Percentiles rank a stretch among this genome's conserved stretches.
Evolutionary conservation across 23 red algal genomes (phyloP).

Genomic region (Rhodosorus marinus): DNA sequence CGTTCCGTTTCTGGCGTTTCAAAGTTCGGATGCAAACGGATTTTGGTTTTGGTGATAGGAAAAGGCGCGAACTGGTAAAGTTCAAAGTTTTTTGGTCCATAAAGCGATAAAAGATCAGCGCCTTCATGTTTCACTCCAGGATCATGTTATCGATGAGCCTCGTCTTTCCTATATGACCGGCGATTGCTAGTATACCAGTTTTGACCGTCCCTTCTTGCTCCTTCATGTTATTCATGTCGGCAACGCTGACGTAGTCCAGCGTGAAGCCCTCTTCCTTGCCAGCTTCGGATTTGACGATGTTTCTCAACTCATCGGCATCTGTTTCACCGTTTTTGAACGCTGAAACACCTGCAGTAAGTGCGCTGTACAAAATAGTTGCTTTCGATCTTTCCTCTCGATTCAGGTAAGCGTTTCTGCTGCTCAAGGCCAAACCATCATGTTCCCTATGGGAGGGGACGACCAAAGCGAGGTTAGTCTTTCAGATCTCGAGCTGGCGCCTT

Average conservation of each 20-base stretch:
- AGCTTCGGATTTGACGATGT: background rate
- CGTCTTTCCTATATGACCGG: slow-evolving; percentile 46
- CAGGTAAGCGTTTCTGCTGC: slow-evolving; percentile 60
- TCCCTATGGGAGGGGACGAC: too few species aligned
- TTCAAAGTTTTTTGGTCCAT: too few species aligned
- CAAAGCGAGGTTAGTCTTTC: background rate
- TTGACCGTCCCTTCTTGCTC: background rate
- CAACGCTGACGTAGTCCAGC: slow-evolving; percentile 21
- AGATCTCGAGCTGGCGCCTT: too few species aligned
- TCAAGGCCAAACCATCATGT: slow-evolving; percentile 78
- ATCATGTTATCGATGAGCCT: slow-evolving; percentile 93
- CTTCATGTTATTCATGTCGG: slow-evolving; percentile 13
- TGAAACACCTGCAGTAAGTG: slow-evolving; percentile 1
- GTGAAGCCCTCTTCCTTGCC: slow-evolving; percentile 10
- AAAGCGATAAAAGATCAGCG: too few species aligned
- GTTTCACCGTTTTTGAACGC: slow-evolving; percentile 1
- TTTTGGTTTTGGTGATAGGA: too few species aligned
- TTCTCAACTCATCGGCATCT: background rate
- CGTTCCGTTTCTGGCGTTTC: too few species aligned
- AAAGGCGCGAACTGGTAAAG: too few species aligned
- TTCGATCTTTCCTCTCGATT: slow-evolving; percentile 15
- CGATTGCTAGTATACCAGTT: slow-evolving; percentile 17
- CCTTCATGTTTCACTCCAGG: too few species aligned
- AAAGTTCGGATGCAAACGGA: too few species aligned
- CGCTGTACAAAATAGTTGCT: slow-evolving; percentile 24